Conservation (phyloP, 805 yeast species). For the Zygosaccharomyces bailii region DNA sequence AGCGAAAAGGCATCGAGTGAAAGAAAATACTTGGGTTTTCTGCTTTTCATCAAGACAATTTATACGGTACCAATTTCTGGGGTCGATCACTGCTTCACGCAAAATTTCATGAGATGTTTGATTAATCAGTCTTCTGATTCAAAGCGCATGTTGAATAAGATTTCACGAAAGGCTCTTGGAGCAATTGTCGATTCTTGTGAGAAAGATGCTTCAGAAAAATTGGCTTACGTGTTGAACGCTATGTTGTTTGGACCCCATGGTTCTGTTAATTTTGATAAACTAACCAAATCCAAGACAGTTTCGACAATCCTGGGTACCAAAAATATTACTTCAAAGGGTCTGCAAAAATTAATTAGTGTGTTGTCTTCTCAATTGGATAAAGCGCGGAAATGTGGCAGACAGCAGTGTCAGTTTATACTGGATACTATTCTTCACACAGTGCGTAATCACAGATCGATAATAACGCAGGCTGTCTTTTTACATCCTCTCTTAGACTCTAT, state of each 20-base stretch:
- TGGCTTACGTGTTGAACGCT: constrained; percentile 34
- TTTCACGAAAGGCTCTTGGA: constrained; percentile 53
- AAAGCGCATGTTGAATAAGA: constrained; percentile 62
- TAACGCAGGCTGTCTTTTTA: constrained; percentile 31
- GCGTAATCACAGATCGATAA: constrained; percentile 41
- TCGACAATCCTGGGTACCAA: constrained; percentile 40
- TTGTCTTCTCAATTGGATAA: constrained; percentile 12
- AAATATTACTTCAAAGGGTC: constrained; percentile 16
- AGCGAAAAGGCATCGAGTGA: constrained; percentile 76
- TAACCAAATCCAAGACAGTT: constrained; percentile 69
- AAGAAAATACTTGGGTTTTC: constrained; percentile 82
- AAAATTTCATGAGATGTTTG: constrained; percentile 65
- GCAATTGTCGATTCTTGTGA: constrained; percentile 41
- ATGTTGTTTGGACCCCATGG: constrained; percentile 48
- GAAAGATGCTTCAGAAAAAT: constrained; percentile 35
- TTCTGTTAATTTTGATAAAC: constrained; percentile 66
- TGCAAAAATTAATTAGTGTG: constrained; percentile 26
- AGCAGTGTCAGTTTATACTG: constrained; percentile 47
- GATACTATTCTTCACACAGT: constrained; percentile 56
- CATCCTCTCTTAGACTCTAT: constrained; percentile 33
- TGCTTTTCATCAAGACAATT: constrained; percentile 56
- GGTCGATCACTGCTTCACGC: constrained; percentile 45
- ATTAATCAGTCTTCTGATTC: constrained; percentile 71
- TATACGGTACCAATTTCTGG: constrained; percentile 24
- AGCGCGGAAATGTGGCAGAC: constrained; percentile 6